phyloP scores from a whole-genome alignment of 108 stramenopile species.

The Chaetoceros tenuissimus region DNA sequence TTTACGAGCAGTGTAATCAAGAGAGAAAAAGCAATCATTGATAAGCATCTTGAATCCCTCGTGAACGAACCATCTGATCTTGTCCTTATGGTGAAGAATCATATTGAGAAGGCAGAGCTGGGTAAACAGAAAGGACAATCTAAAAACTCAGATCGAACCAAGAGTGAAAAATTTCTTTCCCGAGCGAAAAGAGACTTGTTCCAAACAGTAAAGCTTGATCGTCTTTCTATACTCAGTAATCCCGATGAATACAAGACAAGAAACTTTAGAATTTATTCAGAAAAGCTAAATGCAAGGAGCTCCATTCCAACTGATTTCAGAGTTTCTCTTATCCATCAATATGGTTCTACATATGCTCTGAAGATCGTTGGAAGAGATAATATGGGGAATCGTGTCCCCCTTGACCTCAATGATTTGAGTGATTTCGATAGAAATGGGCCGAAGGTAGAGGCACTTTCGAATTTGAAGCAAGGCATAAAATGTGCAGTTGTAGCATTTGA shows the following conservation, averaged over 20 bases:
- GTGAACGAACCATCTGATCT: constrained; percentile 23
- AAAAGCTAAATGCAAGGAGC: too few relatives aligned
- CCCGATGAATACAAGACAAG: too few relatives aligned
- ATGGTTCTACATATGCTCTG: too few relatives aligned
- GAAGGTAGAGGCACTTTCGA: constrained; percentile 21
- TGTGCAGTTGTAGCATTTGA: constrained; percentile 33
- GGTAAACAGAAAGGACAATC: neutral
- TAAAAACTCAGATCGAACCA: too few relatives aligned
- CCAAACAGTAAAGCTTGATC: constrained; percentile 14
- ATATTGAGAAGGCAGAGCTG: constrained; percentile 23
- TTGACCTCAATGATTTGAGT: too few relatives aligned
- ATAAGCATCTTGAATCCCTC: constrained; percentile 8
- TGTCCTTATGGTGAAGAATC: constrained; percentile 26
- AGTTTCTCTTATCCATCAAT: too few relatives aligned
- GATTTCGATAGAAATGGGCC: too few relatives aligned
- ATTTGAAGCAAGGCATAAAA: constrained; percentile 15
- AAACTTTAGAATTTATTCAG: too few relatives aligned
- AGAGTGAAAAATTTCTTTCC: constrained; percentile 1
- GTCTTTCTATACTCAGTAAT: constrained; percentile 22
- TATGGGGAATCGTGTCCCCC: too few relatives aligned
- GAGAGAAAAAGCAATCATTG: constrained; percentile 9
- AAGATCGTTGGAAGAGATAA: too few relatives aligned
- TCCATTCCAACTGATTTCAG: too few relatives aligned
- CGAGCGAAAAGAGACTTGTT: constrained; percentile 13
- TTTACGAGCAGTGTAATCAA: constrained; percentile 11